phyloP scores from a whole-genome alignment of 1,284 basidiomycete species.

The Marasmius oreades region DNA sequence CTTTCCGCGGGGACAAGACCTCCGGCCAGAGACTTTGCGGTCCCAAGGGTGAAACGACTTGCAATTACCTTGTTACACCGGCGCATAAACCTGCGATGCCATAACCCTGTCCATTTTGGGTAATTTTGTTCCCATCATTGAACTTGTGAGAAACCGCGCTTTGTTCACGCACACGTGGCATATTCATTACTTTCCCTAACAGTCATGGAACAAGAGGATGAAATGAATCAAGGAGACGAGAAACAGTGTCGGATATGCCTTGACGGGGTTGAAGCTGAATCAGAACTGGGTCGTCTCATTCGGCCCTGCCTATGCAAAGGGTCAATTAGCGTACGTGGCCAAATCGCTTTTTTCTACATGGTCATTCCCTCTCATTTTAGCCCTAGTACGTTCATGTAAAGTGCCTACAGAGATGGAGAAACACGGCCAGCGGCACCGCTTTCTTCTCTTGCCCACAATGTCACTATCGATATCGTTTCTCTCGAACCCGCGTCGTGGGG shows the following conservation, averaged over 20 bases:
- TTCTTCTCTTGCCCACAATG: slow-evolving; percentile 79
- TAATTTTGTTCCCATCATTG: no score
- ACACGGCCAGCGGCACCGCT: slow-evolving; percentile 49
- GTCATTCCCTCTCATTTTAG: slow-evolving; percentile 7
- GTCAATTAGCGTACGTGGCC: slow-evolving; percentile 64
- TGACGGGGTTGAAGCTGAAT: slow-evolving; percentile 55
- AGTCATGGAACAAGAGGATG: background rate
- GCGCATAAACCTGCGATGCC: slow-evolving; percentile 72
- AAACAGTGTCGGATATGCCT: slow-evolving; percentile 74
- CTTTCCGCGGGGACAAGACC: slow-evolving; percentile 75
- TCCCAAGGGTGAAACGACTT: no score
- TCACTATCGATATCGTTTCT: slow-evolving; percentile 68
- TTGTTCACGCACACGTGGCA: no score
- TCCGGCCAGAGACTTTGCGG: slow-evolving; percentile 69
- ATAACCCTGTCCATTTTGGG: no score
- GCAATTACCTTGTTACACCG: slow-evolving; percentile 74
- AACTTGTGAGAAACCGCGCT: no score
- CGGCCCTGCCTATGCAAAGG: slow-evolving; percentile 68
- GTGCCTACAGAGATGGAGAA: slow-evolving; percentile 73
- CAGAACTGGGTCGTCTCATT: slow-evolving; percentile 63
- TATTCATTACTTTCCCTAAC: no score
- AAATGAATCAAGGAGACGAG: slow-evolving; percentile 22
- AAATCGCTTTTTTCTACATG: slow-evolving; percentile 4
- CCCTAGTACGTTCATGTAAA: slow-evolving; percentile 71
- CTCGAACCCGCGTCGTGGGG: slow-evolving; percentile 62